Evolutionary conservation across 2,329 filamentous ascomycete species (phyloP), one percentile per base, ranked within the genome.

Genomic region (Colletotrichum scovillei): DNA sequence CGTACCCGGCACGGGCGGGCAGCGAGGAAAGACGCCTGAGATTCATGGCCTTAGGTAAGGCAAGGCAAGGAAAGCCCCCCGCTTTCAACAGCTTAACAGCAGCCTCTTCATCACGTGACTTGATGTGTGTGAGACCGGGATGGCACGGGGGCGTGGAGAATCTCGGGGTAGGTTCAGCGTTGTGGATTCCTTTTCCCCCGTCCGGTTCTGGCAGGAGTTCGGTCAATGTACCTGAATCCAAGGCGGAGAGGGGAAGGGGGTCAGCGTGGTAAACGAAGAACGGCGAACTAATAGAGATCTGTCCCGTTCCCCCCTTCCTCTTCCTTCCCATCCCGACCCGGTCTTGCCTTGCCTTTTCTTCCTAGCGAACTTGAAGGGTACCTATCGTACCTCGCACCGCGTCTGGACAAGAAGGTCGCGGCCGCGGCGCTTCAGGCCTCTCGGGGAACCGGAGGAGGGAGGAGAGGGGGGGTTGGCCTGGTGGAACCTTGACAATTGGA

Each of bases 21-120:
- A 49, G 42, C 42, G 42, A 49, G 42, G 8, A 8, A 49, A 11
- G 4, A 14, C 24, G 19, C 52, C 30, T 22, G n/a, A n/a, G 8
- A 5, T 19, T 42, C 2, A 19, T 19, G 5, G 14, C 38, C 9
- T 16, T 19, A 19, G 38, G 38, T 42, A 19, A 42, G 38, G 38
- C 16, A 19, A 42, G 38, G 38, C 7, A 35, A 35, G 16, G 5
- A 6, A 6, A 7, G 5, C 3, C 38, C 38, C 16, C 38, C 38
- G 38, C 38, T 42, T 42, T 42, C 42, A 49, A 49, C 42, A 49
- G 19, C 42, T 49, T n/a, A 22, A 22, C 42, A 49, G 19, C 42
- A 49, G 19, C 8, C 19, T n/a, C 7, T 22, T 1, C 4, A 49
- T 73, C 70, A 73, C 70, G 70, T 73, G 70, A 49, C 4, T 22